Conservation (phyloP, 169 alveolate genomes). For the Plasmodium fragile region DNA sequence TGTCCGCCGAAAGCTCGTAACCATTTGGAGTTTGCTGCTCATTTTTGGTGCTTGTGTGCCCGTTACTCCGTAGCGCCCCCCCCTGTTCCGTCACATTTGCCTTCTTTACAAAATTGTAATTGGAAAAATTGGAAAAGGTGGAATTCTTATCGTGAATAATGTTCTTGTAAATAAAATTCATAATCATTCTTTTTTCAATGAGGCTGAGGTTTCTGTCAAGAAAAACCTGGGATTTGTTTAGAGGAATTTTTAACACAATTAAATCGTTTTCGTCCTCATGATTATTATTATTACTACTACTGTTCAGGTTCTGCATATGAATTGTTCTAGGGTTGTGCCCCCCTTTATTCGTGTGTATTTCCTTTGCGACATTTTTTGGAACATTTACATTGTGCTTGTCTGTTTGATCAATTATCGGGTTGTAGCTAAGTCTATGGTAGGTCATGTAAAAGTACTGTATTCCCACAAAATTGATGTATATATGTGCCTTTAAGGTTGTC, state of each 20-base stretch:
- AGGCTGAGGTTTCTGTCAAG: slow-evolving; percentile 36
- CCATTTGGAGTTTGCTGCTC: background rate
- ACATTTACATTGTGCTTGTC: background rate
- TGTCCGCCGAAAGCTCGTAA: background rate
- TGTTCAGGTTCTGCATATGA: background rate
- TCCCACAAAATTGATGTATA: slow-evolving; percentile 48
- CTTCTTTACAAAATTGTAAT: slow-evolving; percentile 37
- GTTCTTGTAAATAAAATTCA: slow-evolving; percentile 59
- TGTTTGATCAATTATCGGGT: background rate
- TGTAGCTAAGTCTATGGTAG: background rate
- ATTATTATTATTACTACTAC: background rate
- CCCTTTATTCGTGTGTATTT: background rate
- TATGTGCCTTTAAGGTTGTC: slow-evolving; percentile 41
- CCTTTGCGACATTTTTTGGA: background rate
- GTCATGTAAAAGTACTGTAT: slow-evolving; percentile 55
- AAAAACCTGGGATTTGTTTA: slow-evolving; percentile 64
- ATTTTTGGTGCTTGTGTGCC: background rate
- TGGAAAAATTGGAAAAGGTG: slow-evolving; percentile 49
- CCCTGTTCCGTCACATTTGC: slow-evolving; percentile 7
- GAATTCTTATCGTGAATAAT: slow-evolving; percentile 60
- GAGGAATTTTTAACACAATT: slow-evolving; percentile 53
- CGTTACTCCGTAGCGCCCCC: background rate
- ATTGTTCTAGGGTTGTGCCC: background rate
- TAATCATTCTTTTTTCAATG: slow-evolving; percentile 70
- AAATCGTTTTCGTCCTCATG: slow-evolving; percentile 23